These are phyloP conservation scores for Sclerotiophoma versabilis DNA, from an alignment of 2,329 filamentous ascomycete species.

Conservation along the genomic window DNA sequence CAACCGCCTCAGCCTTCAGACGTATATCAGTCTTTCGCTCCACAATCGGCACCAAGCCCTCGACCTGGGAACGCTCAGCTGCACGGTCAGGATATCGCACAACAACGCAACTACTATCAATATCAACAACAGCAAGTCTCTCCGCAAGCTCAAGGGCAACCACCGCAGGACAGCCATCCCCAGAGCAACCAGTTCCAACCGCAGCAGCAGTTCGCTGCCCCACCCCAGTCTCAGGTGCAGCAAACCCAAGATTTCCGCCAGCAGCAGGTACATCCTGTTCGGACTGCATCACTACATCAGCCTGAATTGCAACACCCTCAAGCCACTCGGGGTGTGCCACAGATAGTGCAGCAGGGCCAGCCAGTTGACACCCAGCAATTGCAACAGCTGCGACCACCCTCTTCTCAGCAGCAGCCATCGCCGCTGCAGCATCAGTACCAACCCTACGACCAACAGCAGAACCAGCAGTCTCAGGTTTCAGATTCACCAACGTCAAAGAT, in stretches of 20 bases:
- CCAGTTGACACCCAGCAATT: constrained; percentile 37
- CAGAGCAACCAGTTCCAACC: constrained; percentile 37
- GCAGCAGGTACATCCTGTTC: constrained; percentile 35
- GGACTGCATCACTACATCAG: constrained; percentile 39
- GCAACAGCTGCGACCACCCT: constrained; percentile 44
- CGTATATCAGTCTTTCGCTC: constrained; percentile 46
- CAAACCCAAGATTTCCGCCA: constrained; percentile 41
- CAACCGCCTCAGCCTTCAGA: constrained; percentile 31
- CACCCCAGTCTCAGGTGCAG: constrained; percentile 41
- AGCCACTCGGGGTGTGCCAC: constrained; percentile 38
- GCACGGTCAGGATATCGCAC: constrained; percentile 36
- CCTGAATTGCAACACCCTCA: constrained; percentile 44
- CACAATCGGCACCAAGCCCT: constrained; percentile 41
- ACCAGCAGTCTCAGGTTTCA: constrained; percentile 31
- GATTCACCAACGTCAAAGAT: constrained; percentile 38
- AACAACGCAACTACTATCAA: constrained; percentile 42
- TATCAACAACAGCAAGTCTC: constrained; percentile 38
- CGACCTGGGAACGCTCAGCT: constrained; percentile 38
- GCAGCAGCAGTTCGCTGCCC: constrained; percentile 31
- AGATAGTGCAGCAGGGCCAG: constrained; percentile 39
- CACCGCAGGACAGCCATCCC: constrained; percentile 35
- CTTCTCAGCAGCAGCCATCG: constrained; percentile 45
- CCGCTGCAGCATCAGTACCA: constrained; percentile 46
- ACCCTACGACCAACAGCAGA: constrained; percentile 43
- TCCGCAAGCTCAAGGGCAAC: constrained; percentile 36